Conservation (phyloP, 768 basidiomycete species). For the Mycena maculata region DNA sequence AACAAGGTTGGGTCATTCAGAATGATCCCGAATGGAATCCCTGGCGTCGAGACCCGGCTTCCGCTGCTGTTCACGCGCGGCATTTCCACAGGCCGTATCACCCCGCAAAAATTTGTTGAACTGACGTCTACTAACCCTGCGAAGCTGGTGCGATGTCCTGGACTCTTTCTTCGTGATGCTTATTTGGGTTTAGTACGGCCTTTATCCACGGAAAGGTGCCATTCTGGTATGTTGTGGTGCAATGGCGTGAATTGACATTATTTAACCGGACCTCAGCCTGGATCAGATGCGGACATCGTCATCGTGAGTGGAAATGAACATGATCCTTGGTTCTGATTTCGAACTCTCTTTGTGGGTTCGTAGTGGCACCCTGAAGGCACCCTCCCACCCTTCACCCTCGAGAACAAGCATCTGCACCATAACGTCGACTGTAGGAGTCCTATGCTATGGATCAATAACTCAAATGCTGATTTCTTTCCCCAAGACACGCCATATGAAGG, state of each 20-base stretch:
- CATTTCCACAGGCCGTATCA: constrained; percentile 4
- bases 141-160: not conserved
- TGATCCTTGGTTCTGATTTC: not conserved
- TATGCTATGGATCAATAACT: no score
- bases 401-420: constrained; percentile 14
- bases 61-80: constrained; percentile 15
- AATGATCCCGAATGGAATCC: constrained; percentile 12
- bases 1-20: constrained; percentile 4
- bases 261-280: not conserved
- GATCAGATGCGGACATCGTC: constrained; percentile 18
- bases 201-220: constrained; percentile 17
- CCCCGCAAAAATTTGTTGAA: constrained; percentile 13
- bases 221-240: not conserved
- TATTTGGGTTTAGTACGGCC: not conserved
- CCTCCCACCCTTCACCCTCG: constrained; percentile 6
- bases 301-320: not conserved
- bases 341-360: not conserved
- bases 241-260: not conserved
- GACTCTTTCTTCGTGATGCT: not conserved
- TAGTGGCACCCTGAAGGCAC: constrained; percentile 16
- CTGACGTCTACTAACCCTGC: constrained; percentile 13
- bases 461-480: not conserved
- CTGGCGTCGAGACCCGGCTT: constrained; percentile 14
- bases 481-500: constrained; percentile 15
- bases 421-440: constrained; percentile 5